phyloP scores from a whole-genome alignment of 345 rosid species.

The Corchorus olitorius region DNA sequence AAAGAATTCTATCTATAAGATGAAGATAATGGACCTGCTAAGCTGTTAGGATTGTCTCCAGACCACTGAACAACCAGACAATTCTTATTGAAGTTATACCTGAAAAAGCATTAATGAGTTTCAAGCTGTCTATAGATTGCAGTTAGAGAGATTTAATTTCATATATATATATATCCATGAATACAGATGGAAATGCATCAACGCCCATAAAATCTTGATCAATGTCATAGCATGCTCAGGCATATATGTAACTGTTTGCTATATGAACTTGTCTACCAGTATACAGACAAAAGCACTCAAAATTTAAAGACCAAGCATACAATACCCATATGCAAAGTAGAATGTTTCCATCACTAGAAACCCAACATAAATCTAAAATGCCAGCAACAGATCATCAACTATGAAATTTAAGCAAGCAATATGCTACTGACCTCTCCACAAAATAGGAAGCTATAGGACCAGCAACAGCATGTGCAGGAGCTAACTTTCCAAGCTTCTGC shows the following conservation, averaged over 20 bases:
- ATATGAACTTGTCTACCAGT: not conserved
- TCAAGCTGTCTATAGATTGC: constrained; percentile 10
- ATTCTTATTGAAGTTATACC: constrained; percentile 65
- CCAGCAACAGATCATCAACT: not conserved
- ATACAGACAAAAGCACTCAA: not conserved
- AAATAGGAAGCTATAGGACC: constrained; percentile 80
- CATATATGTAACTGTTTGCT: not conserved
- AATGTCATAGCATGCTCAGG: not conserved
- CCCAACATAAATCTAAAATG: not conserved
- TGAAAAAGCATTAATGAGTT: constrained; percentile 32
- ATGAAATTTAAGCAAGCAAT: not conserved
- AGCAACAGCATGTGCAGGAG: constrained; percentile 89
- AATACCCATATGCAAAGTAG: not conserved
- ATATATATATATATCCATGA: not conserved
- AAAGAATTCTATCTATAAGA: constrained; percentile 4
- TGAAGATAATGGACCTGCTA: constrained; percentile 63
- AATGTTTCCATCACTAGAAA: not conserved
- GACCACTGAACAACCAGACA: constrained; percentile 95
- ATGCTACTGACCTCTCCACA: constrained; percentile 65
- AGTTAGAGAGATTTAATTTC: not conserved
- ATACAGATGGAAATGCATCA: not conserved
- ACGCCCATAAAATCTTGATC: not conserved
- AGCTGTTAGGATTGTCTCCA: constrained; percentile 98
- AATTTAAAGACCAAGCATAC: not conserved
- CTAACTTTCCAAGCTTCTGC: constrained; percentile 83